Conservation (phyloP, 495 filamentous ascomycete genomes). For the Letharia columbiana region DNA sequence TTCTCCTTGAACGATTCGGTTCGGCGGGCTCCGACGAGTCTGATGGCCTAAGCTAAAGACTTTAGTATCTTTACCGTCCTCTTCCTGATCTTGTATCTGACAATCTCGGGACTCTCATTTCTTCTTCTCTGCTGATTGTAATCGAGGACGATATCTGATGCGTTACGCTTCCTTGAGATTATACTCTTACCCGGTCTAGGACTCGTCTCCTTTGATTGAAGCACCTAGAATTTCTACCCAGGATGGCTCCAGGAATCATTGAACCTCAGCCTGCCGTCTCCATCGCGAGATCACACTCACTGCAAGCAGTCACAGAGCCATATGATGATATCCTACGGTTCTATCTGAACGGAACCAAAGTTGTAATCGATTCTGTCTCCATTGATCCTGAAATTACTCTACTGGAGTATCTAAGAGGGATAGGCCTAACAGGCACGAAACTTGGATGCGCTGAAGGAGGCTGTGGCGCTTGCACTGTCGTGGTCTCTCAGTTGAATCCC, state of each 20-base stretch:
- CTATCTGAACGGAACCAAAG: slow-evolving; percentile 92
- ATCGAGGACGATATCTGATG: neutral
- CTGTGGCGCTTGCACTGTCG: slow-evolving; percentile 94
- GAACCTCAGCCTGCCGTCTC: slow-evolving; percentile 41
- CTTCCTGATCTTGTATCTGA: neutral
- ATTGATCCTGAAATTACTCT: slow-evolving; percentile 88
- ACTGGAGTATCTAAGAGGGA: slow-evolving; percentile 81
- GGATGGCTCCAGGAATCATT: slow-evolving; percentile 55
- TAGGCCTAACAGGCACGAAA: slow-evolving; percentile 72
- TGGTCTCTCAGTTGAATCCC: slow-evolving; percentile 84
- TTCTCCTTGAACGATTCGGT: neutral
- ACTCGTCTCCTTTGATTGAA: neutral
- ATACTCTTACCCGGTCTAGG: too few species aligned
- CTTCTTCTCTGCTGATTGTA: neutral
- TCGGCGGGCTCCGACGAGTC: slow-evolving; percentile 11
- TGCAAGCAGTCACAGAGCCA: slow-evolving; percentile 49
- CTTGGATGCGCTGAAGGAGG: slow-evolving; percentile 89
- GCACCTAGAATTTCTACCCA: neutral
- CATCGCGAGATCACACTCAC: slow-evolving; percentile 34
- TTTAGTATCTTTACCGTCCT: neutral
- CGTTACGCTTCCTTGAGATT: neutral
- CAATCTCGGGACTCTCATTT: neutral
- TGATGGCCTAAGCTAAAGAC: slow-evolving; percentile 1
- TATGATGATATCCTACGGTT: slow-evolving; percentile 70
- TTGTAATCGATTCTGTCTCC: slow-evolving; percentile 58